Conservation (phyloP, 2,329 filamentous ascomycete species). For the Cadophora malorum region DNA sequence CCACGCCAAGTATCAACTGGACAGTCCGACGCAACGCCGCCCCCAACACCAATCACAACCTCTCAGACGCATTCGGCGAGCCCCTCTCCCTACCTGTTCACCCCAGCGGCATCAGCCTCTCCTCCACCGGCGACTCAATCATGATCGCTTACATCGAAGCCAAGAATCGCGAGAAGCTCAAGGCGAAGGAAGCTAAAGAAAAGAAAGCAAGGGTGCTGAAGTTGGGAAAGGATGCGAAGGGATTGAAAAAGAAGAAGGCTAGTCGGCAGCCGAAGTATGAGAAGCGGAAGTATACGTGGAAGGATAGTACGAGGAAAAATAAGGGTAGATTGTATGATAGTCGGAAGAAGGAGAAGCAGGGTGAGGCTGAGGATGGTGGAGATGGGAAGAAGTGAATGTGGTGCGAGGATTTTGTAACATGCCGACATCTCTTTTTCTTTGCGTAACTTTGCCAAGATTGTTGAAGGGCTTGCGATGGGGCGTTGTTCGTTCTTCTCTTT, state of each 20-base stretch:
- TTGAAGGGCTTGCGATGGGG: too few species aligned
- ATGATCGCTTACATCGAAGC: not conserved
- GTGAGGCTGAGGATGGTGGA: not conserved
- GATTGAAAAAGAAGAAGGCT: conserved; percentile 1
- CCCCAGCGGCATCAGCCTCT: not conserved
- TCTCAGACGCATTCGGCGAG: not conserved
- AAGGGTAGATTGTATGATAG: conserved; percentile 9
- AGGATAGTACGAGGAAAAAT: conserved; percentile 2
- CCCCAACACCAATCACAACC: not conserved
- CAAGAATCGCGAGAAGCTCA: not conserved
- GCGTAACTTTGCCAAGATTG: too few species aligned
- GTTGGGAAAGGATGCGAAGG: not conserved
- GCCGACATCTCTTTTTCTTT: too few species aligned
- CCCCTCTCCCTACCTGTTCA: not conserved
- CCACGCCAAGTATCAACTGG: conserved; percentile 4
- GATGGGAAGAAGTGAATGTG: too few species aligned
- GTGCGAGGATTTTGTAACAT: too few species aligned
- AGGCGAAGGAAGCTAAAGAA: not conserved
- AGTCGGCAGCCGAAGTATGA: not conserved
- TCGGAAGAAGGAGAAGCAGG: not conserved
- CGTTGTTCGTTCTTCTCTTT: too few species aligned
- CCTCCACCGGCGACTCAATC: not conserved
- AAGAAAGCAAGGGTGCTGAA: not conserved
- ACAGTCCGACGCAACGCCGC: not conserved
- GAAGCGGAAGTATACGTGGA: conserved; percentile 11